phyloP scores from a whole-genome alignment of 495 filamentous ascomycete species.

The Aspergillus kassunensis region DNA sequence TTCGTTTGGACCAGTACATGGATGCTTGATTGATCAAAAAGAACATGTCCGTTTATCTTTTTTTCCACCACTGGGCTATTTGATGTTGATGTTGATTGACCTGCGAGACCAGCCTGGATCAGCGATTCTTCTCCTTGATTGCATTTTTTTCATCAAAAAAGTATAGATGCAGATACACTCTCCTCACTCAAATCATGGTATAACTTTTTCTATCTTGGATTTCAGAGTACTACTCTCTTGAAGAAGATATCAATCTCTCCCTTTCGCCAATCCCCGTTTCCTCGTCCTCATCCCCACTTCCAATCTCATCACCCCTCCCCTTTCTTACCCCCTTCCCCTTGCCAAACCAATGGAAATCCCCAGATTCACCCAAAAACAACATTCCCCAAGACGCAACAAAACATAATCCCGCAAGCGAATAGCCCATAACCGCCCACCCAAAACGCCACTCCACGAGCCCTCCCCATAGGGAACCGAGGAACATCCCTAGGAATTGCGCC shows the following conservation, averaged over 20 bases:
- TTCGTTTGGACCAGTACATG: too few relatives aligned
- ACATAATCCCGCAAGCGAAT: constrained; percentile 21
- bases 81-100: too few relatives aligned
- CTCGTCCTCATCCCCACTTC: constrained; percentile 8
- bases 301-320: constrained; percentile 7
- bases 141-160: background rate
- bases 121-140: background rate
- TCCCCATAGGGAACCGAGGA: constrained; percentile 59
- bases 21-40: too few relatives aligned
- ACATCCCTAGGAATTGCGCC: constrained; percentile 54
- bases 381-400: background rate
- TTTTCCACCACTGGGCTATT: too few relatives aligned
- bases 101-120: too few relatives aligned
- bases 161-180: constrained; percentile 1
- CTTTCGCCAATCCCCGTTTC: too few relatives aligned
- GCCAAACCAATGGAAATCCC: too few relatives aligned
- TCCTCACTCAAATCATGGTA: background rate
- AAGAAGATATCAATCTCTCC: too few relatives aligned
- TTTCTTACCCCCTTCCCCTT: background rate
- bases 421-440: constrained; percentile 56
- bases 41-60: too few relatives aligned
- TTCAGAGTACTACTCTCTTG: too few relatives aligned
- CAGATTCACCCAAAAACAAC: background rate
- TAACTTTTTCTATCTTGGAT: background rate
- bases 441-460: constrained; percentile 55